Evolutionary conservation across 176 grass and related monocot species (phyloP), one percentile per base, ranked within the genome.

Genomic region (Elymus sibiricus): DNA sequence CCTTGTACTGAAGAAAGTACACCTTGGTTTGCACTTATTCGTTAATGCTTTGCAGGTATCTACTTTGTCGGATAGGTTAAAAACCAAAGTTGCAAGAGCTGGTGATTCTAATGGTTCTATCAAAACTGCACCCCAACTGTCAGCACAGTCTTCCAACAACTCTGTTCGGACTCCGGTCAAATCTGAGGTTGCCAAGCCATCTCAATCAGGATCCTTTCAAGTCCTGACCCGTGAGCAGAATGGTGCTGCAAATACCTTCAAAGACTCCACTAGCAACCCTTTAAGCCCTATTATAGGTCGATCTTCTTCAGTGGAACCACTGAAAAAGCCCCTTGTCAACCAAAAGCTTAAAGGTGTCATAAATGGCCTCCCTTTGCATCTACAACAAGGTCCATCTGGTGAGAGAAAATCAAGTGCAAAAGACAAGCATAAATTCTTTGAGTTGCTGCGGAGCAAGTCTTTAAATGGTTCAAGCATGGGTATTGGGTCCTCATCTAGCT

Each of bases 331-430:
- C 38, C 11, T 85, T 74, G 37, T 53, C 73, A 85, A 72, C 74
- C 90, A 79, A 82, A 94, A 90, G 61, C 81, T 60, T 59, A 92
- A 77, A 76, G 73, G 63, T 79, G 78, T 70, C 14, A 70, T 19
- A 67, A 90, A 86, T 64, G 88, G 72, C 34, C 82, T 61, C 39
- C 69, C 79, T 76, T 80, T 88, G 70, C 79, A 78, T 70, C 40
- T 68, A 28, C 28, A 43, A 19, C 90, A 86, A 90, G 66, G 78
- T 76, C 76, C 90, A 69, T 58, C 80, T 86, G 85, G 79, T 85
- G 93, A 94, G 77, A 90, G 77, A 78, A 94, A 89, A 92, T 58
- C 90, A 77, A 89, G 66, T 86, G 85, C 85, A 76, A 92, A 94
- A 82, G 88, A 86, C 11, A 94, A 91, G 74, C 70, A 68, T 80